These are phyloP conservation scores for Lithospermum erythrorhizon DNA, from an alignment of 257 asterid genomes.

Conservation along the genomic window DNA sequence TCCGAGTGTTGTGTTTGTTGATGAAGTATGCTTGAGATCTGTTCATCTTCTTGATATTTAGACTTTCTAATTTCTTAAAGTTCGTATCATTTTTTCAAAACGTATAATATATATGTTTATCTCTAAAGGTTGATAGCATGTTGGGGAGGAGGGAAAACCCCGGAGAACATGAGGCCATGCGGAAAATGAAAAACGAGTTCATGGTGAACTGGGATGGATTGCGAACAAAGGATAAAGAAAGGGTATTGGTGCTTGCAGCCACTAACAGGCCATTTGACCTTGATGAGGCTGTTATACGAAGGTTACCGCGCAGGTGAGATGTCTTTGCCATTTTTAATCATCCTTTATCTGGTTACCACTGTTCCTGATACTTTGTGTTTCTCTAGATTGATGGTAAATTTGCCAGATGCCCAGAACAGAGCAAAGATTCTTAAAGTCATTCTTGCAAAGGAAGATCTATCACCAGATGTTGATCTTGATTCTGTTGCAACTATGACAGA, in stretches of 20 bases:
- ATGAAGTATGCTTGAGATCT: conserved; percentile 47
- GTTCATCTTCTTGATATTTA: not conserved
- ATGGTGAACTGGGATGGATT: conserved; percentile 32
- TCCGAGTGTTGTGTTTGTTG: conserved; percentile 85
- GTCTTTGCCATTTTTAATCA: not conserved
- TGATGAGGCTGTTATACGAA: conserved; percentile 23
- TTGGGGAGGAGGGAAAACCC: conserved; percentile 15
- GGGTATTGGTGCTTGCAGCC: conserved; percentile 27
- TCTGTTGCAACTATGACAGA: conserved; percentile 24
- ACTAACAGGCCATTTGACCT: conserved; percentile 34
- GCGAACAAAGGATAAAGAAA: conserved; percentile 20
- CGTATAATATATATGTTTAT: conserved; percentile 8
- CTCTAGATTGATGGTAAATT: conserved; percentile 23
- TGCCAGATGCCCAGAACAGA: conserved; percentile 23
- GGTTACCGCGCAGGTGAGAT: conserved; percentile 22
- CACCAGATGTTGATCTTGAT: conserved; percentile 20
- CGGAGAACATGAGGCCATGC: conserved; percentile 17
- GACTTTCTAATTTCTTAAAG: not conserved
- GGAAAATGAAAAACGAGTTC: conserved; percentile 21
- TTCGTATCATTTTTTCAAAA: too few relatives aligned
- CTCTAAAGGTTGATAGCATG: conserved; percentile 24
- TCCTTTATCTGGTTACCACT: not conserved
- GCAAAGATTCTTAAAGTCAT: conserved; percentile 21
- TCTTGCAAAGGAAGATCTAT: conserved; percentile 21
- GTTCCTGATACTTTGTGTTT: not conserved